Evolutionary conservation across 139 green algal genomes (phyloP).

Genomic region (Chlamydomonas sphaeroides): DNA sequence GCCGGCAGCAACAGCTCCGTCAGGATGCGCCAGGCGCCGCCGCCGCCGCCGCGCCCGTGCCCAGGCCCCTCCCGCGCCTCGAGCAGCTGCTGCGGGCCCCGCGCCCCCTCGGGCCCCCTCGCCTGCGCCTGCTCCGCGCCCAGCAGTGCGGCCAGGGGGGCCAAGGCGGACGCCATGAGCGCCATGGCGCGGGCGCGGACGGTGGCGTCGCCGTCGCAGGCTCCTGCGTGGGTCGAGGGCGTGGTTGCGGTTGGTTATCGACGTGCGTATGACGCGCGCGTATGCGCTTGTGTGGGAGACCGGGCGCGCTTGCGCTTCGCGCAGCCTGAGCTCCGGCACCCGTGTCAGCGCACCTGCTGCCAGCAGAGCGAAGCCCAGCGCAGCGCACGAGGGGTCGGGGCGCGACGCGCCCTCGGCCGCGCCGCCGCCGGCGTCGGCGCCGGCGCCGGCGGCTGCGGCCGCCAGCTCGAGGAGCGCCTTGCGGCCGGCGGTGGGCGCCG

Average conservation of each 20-base stretch:
- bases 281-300: no score
- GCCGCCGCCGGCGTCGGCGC: neutral
- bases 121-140: no score
- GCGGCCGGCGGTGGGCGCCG: neutral
- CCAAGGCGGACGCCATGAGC: neutral
- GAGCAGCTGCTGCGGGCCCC: no score
- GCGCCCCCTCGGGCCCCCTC: no score
- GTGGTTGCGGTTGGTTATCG: no score
- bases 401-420: neutral
- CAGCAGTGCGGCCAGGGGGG: neutral
- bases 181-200: neutral
- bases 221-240: neutral
- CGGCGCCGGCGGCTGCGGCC: neutral
- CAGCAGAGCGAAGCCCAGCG: no score
- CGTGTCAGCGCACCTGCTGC: no score
- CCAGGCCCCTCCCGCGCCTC: no score
- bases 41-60: neutral
- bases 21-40: neutral
- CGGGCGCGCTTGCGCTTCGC: no score
- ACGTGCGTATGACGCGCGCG: no score
- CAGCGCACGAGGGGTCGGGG: no score
- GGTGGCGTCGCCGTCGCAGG: slow-evolving; percentile 19
- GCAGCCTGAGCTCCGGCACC: no score
- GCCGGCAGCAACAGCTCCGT: neutral
- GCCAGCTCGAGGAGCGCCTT: slow-evolving; percentile 37